phyloP scores from a whole-genome alignment of 345 rosid species.

The Moricandia moricandioides region DNA sequence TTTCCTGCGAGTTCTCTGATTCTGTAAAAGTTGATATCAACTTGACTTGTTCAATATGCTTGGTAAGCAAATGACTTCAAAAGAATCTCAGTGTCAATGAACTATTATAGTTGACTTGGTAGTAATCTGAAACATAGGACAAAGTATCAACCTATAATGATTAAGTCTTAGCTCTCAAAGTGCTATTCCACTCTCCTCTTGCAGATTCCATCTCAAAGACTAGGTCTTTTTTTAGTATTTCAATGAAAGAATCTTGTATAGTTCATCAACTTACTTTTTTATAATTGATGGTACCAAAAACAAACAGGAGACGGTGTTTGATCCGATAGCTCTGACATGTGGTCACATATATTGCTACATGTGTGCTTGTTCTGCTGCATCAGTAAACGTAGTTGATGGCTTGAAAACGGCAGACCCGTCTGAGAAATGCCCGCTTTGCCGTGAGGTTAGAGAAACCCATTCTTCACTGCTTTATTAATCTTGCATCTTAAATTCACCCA shows the following conservation, averaged over 20 bases:
- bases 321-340: constrained; percentile 79
- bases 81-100: constrained; percentile 24
- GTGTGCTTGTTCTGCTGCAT: constrained; percentile 97
- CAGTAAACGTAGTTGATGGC: constrained; percentile 73
- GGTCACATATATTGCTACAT: constrained; percentile 93
- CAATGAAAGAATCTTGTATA: constrained; percentile 8
- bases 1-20: constrained; percentile 75
- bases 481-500: not conserved
- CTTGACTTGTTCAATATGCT: constrained; percentile 87
- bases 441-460: constrained; percentile 52
- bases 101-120: constrained; percentile 24
- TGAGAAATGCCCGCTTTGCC: constrained; percentile 86
- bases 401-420: constrained; percentile 58
- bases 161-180: constrained; percentile 18
- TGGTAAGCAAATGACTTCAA: constrained; percentile 56
- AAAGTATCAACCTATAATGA: constrained; percentile 26
- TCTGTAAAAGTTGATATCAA: constrained; percentile 78
- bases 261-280: too few relatives aligned
- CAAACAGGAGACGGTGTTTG: constrained; percentile 86
- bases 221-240: constrained; percentile 19
- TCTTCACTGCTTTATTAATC: not conserved
- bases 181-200: constrained; percentile 29
- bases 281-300: too few relatives aligned
- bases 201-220: not conserved
- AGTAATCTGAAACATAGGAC: constrained; percentile 17